These are phyloP conservation scores for Pichia thaimueangensis DNA, from an alignment of 805 yeast species.

Conservation along the genomic window DNA sequence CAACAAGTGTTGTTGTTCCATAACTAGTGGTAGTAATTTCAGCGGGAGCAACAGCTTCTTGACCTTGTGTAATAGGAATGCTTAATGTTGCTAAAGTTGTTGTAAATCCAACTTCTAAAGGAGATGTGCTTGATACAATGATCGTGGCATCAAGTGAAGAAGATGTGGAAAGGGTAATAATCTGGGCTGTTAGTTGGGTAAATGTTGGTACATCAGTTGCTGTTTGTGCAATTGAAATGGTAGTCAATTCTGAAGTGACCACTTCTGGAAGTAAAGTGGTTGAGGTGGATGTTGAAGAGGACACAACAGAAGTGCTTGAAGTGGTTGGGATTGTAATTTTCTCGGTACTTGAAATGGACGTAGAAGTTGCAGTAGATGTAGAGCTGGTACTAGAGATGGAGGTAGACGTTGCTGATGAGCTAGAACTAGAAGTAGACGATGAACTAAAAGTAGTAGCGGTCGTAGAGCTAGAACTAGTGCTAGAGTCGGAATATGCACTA, in stretches of 20 bases:
- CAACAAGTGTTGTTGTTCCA: not conserved
- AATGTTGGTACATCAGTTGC: not conserved
- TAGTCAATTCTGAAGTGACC: not conserved
- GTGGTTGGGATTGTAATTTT: conserved; percentile 6
- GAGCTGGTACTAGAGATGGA: conserved; percentile 9
- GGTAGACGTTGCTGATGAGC: conserved; percentile 11
- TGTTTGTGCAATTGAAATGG: not conserved
- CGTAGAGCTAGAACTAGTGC: conserved; percentile 5
- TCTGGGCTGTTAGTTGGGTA: not conserved
- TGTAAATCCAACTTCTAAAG: no score
- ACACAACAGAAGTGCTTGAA: conserved; percentile 5
- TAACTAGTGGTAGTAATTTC: not conserved
- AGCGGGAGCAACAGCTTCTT: not conserved
- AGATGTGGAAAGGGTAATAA: not conserved
- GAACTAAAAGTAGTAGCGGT: conserved; percentile 7
- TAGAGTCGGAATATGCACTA: conserved; percentile 11
- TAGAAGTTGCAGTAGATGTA: conserved; percentile 1
- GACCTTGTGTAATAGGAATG: not conserved
- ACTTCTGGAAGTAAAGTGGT: not conserved
- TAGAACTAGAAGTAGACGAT: not conserved
- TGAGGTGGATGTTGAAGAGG: not conserved
- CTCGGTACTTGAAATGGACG: not conserved
- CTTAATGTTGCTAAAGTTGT: not conserved
- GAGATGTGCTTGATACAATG: no score
- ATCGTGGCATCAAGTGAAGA: not conserved